Evolutionary conservation across 306 rosid genomes (phyloP).

Genomic region (Quercus aquifolioides): DNA sequence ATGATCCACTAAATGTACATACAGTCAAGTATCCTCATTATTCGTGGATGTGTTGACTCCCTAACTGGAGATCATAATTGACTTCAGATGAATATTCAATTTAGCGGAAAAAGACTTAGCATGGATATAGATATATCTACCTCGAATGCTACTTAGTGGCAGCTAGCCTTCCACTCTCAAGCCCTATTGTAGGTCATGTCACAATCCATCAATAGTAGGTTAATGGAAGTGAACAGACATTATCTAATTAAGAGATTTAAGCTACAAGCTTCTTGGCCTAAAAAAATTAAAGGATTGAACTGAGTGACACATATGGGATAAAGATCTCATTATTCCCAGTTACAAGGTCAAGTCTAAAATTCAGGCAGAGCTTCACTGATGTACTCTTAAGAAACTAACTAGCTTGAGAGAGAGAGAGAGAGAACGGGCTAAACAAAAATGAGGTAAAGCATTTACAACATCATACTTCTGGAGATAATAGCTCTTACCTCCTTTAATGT

Average conservation of each 20-base stretch:
- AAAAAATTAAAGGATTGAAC: too few relatives aligned
- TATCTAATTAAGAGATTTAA: background rate
- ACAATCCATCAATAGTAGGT: background rate
- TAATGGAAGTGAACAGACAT: background rate
- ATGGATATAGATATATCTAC: too few relatives aligned
- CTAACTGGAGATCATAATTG: too few relatives aligned
- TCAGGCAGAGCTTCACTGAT: background rate
- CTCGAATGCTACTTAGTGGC: too few relatives aligned
- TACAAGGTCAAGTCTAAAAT: background rate
- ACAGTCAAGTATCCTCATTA: too few relatives aligned
- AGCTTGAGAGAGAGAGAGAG: background rate
- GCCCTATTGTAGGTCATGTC: too few relatives aligned
- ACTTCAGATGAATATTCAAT: too few relatives aligned
- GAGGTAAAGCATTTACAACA: background rate
- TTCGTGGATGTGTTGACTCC: too few relatives aligned
- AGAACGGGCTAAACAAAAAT: background rate
- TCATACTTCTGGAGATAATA: background rate
- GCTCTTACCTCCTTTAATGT: constrained; percentile 75
- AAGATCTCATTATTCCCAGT: background rate
- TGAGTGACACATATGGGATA: too few relatives aligned
- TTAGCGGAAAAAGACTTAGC: too few relatives aligned
- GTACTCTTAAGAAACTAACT: background rate
- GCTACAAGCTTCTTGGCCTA: background rate
- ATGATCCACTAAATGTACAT: too few relatives aligned
- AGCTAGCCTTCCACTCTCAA: too few relatives aligned